Conservation (phyloP, 441 rosid genomes). For the Aquilaria agallochum region DNA sequence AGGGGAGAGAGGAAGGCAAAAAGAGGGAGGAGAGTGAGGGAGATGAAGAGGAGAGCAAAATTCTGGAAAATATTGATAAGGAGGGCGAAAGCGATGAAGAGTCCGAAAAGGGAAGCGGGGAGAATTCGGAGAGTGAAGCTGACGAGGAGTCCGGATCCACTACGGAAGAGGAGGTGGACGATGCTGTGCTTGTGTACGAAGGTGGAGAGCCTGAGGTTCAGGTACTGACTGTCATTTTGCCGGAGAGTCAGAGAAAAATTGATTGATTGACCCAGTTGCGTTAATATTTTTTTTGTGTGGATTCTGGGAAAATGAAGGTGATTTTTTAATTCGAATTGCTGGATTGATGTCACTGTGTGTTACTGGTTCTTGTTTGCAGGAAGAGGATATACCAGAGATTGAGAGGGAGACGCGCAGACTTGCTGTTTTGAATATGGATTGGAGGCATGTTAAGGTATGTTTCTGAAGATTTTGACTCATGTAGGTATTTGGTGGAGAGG, state of each 20-base stretch:
- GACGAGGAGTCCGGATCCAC: slow-evolving; percentile 31
- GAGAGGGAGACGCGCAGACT: slow-evolving; percentile 81
- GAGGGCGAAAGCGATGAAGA: slow-evolving; percentile 27
- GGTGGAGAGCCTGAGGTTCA: slow-evolving; percentile 41
- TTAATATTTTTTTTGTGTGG: neutral
- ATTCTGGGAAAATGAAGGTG: neutral
- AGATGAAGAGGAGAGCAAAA: slow-evolving; percentile 12
- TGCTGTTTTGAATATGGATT: slow-evolving; percentile 85
- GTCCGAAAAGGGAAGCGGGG: slow-evolving; percentile 12
- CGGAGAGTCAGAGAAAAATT: neutral
- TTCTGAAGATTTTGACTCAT: slow-evolving; percentile 1
- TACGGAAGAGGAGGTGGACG: slow-evolving; percentile 59
- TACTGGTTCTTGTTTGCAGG: slow-evolving; percentile 33
- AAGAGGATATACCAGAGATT: slow-evolving; percentile 53
- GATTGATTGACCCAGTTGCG: neutral
- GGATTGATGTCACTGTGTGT: slow-evolving; percentile 3
- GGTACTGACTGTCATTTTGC: slow-evolving; percentile 24
- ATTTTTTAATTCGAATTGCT: neutral
- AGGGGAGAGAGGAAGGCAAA: slow-evolving; percentile 16
- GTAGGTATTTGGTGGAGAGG: too few relatives aligned
- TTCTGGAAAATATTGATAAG: slow-evolving; percentile 18
- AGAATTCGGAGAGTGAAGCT: slow-evolving; percentile 22
- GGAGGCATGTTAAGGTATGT: slow-evolving; percentile 86
- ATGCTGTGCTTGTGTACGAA: slow-evolving; percentile 34
- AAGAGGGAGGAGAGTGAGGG: slow-evolving; percentile 12